Base-by-base conservation (phyloP, 768 basidiomycete species). In the Boletus rubropictus region DNA sequence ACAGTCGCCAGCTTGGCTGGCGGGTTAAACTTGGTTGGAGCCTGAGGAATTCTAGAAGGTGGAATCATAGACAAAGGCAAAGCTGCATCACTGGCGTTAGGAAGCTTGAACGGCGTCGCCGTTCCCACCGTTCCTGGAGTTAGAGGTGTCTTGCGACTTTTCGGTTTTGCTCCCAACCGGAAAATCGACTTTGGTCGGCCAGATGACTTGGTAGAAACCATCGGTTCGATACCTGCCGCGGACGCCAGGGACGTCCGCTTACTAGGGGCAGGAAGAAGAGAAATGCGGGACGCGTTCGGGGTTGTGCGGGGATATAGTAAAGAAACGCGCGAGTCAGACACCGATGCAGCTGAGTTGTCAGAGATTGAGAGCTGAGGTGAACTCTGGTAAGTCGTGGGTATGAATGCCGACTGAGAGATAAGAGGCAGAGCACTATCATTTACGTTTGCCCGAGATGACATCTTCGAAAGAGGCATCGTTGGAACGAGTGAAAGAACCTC, bases 111-210 rank as follows among this genome's bases (percentile, higher is more conserved):
- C 10, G 47, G 40, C 8, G 17, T 33, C n/a, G 37, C 22, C 6
- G 28, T 32, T 24, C 12, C 27, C 29, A 46, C 47, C 24, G 32
- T 29, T 22, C 43, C 48, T 9, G 46, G 39, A 2, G 41, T 12
- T 5, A 33, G 10, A 4, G 61, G 58, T 8, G 27, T 36, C 40
- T 61, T 63, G 24, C 51, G 29, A 29, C 39, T 48, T 33, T 66
- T 65, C 33, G 59, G 44, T 51, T 61, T 65, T 7, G 57, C 44
- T 12, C 61, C 46, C 42, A 63, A 47, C 7, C 59, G 52, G 43
- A 65, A 65, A 15, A 67, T 67, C 12, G 64, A 63, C 44, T 67
- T 67, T 8, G 65, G 42, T 34, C 61, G 54, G 5, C 33, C 33
- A 1, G 41, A 18, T 11, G 42, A 14, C 24, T 49, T 48, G 8